A percentile compares a stretch with the other conserved stretches of the same genome.
These are phyloP conservation scores for Psilocybe sp. DNA, from an alignment of 768 basidiomycete species.

Conservation along the genomic window DNA sequence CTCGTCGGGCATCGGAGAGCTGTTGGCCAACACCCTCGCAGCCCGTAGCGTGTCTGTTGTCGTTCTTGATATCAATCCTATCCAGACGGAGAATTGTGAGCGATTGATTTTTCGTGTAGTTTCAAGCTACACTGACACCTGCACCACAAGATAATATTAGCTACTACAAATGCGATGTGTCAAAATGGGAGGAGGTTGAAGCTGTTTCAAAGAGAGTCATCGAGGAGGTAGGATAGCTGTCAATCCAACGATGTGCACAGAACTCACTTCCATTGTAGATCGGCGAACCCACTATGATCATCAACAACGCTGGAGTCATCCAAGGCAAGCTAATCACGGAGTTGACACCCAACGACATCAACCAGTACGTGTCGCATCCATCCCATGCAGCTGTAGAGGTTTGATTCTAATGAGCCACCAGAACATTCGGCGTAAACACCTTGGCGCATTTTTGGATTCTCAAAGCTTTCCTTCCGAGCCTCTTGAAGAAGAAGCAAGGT, in stretches of 20 bases:
- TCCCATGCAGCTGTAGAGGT: background rate
- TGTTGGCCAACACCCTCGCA: slow-evolving; percentile 85
- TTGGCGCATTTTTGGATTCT: slow-evolving; percentile 89
- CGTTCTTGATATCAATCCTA: slow-evolving; percentile 81
- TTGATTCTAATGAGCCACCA: slow-evolving; percentile 25
- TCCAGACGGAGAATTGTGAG: slow-evolving; percentile 74
- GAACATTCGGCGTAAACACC: slow-evolving; percentile 88
- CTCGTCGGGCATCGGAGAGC: slow-evolving; percentile 87
- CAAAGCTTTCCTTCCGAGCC: slow-evolving; percentile 88
- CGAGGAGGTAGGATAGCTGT: slow-evolving; percentile 58
- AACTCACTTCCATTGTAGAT: slow-evolving; percentile 44
- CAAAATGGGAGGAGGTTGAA: slow-evolving; percentile 83
- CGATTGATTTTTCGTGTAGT: background rate
- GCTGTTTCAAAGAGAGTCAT: slow-evolving; percentile 68
- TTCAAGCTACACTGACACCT: slow-evolving; percentile 1
- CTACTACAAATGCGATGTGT: slow-evolving; percentile 91
- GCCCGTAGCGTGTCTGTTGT: slow-evolving; percentile 79
- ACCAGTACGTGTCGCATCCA: slow-evolving; percentile 52
- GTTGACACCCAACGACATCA: slow-evolving; percentile 70
- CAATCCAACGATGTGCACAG: background rate
- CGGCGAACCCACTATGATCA: slow-evolving; percentile 82
- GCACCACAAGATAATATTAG: slow-evolving; percentile 62
- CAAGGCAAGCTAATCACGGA: slow-evolving; percentile 88
- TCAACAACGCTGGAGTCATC: slow-evolving; percentile 95
- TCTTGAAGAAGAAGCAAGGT: slow-evolving; percentile 75